Conservation (phyloP, 805 yeast genomes). For the Myxozyma nipponensis region DNA sequence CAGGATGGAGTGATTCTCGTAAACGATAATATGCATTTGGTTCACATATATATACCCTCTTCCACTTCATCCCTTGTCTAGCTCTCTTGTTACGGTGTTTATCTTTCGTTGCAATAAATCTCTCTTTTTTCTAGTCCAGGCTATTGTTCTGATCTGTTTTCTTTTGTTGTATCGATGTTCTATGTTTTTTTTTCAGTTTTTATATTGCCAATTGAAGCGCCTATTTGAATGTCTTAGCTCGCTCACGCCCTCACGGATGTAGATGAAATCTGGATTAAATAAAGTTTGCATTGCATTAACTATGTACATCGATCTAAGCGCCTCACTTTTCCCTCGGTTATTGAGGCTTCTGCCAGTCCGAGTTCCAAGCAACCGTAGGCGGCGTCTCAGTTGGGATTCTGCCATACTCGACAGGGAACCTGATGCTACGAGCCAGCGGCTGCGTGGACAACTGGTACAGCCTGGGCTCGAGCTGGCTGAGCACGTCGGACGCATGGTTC, state of each 20-base stretch:
- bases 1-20: background rate
- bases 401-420: conserved; percentile 80
- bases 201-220: background rate
- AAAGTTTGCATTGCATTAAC: background rate
- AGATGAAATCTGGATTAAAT: background rate
- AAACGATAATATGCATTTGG: background rate
- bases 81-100: background rate
- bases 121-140: background rate
- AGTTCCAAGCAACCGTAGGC: conserved; percentile 74
- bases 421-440: conserved; percentile 47
- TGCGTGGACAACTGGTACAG: conserved; percentile 53
- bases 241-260: background rate
- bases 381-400: conserved; percentile 90
- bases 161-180: conserved; percentile 8
- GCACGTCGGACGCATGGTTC: conserved; percentile 66
- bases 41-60: background rate
- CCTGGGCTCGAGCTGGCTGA: conserved; percentile 44
- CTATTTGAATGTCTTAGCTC: background rate
- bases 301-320: no score
- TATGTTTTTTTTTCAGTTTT: conserved; percentile 4
- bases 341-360: conserved; percentile 37
- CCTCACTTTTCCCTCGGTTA: background rate
- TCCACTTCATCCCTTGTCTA: background rate
- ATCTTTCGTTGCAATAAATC: background rate
- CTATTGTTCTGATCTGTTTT: background rate